Percentiles rank a stretch among this genome's conserved stretches.
phyloP scores from a whole-genome alignment of 2,329 filamentous ascomycete genomes.

The Fusarium sororula region DNA sequence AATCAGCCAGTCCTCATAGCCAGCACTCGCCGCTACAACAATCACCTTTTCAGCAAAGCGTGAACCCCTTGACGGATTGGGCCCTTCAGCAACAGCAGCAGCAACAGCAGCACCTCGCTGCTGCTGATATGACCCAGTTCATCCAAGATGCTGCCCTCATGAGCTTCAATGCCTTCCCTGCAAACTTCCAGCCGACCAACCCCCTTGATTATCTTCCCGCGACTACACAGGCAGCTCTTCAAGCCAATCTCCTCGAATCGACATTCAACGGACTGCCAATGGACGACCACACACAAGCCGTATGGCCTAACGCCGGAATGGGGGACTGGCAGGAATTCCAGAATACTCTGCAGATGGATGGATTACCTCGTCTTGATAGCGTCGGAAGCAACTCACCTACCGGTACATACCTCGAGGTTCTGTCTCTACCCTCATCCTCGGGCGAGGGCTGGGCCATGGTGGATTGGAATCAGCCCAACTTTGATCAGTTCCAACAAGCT shows the following conservation, averaged over 20 bases:
- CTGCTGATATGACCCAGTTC: conserved; percentile 60
- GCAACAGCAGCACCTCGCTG: conserved; percentile 49
- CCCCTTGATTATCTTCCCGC: conserved; percentile 69
- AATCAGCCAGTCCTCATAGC: conserved; percentile 62
- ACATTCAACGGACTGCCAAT: conserved; percentile 68
- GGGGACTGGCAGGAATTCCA: conserved; percentile 85
- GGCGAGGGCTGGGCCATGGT: conserved; percentile 90
- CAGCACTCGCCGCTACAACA: conserved; percentile 61
- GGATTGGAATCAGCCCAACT: conserved; percentile 75
- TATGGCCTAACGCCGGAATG: conserved; percentile 70
- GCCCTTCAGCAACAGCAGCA: conserved; percentile 63
- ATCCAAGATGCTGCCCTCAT: conserved; percentile 68
- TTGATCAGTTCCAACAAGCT: conserved; percentile 66
- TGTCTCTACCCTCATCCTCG: conserved; percentile 82
- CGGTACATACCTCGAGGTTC: conserved; percentile 78
- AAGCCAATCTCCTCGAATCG: conserved; percentile 70
- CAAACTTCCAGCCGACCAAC: conserved; percentile 63
- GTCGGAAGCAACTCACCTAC: conserved; percentile 58
- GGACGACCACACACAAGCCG: conserved; percentile 62
- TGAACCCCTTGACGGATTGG: conserved; percentile 69
- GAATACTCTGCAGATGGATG: conserved; percentile 64
- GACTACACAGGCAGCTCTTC: conserved; percentile 71
- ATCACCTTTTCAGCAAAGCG: conserved; percentile 62
- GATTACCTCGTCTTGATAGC: conserved; percentile 51
- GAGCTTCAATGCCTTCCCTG: conserved; percentile 62